Evolutionary conservation across 2,329 filamentous ascomycete species (phyloP), one percentile per base, ranked within the genome.

Genomic region (Aspergillus sp.): DNA sequence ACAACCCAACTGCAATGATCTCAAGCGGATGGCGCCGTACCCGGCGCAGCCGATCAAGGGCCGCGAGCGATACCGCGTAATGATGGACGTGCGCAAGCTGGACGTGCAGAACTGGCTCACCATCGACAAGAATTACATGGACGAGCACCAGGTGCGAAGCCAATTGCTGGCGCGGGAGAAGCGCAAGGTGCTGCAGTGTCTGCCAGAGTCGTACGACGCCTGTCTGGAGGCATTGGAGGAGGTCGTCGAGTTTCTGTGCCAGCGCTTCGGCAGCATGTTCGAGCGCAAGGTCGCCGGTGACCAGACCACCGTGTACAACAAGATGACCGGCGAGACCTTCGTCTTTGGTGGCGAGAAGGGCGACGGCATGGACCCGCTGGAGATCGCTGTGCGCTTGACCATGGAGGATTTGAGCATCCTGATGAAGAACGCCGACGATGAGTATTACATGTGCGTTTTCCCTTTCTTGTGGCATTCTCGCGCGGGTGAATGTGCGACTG

Each of bases 361-460:
- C 26, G 63, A 65, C 24, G 14, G 19, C 3, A 60, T 69, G 6
- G 71, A 76, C 45, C 76, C 79, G 1, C 63, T 82, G n/a, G 79
- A 81, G 53, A 65, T 76, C 13, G 76, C 76, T 9, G 78, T 78
- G 0, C 69, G 77, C 45, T 63, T 82, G 16, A 73, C 74, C 1
- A 76, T 76, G 73, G 79, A 81, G 60, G 79, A 82, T 54, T 72
- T 82, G 51, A 79, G 73, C 46, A 69, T 82, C 35, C 57, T 81
- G 35, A 66, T 76, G 53, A 73, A 73, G 55, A 71, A 74, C 11
- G 73, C 72, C 17, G 76, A 76, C 6, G 73, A 69, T 8, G 71
- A 78, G 52, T 77, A 79, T 55, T 75, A 76, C 49, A 60, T 82
- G 76, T 73, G 66, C 62, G 72, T 64, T n/a, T 13, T 4, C 19